phyloP scores from a whole-genome alignment of 129 eudicot species.

The Calendula officinalis region DNA sequence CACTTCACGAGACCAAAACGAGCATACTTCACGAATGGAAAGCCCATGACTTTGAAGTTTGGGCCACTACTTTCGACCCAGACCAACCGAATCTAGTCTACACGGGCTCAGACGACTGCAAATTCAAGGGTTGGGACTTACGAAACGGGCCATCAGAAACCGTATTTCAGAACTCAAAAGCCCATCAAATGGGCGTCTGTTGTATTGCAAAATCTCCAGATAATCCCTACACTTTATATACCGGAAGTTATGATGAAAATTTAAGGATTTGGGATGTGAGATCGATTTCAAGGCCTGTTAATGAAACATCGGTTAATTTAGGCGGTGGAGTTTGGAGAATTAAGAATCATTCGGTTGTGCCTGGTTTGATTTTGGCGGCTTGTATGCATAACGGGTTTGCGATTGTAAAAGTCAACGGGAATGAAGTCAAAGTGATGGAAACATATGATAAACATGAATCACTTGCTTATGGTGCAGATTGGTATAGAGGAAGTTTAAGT shows the following conservation, averaged over 20 bases:
- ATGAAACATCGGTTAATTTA: slow-evolving; percentile 57
- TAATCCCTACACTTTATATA: slow-evolving; percentile 54
- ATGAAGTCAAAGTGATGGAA: slow-evolving; percentile 43
- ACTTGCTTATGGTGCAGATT: slow-evolving; percentile 95
- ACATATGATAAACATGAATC: slow-evolving; percentile 68
- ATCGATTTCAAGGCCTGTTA: slow-evolving; percentile 64
- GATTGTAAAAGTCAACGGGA: slow-evolving; percentile 49
- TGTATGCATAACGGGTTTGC: slow-evolving; percentile 98
- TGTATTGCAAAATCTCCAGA: slow-evolving; percentile 70
- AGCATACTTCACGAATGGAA: slow-evolving; percentile 57
- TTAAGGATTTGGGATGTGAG: slow-evolving; percentile 85
- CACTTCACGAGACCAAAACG: slow-evolving; percentile 45
- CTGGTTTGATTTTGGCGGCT: slow-evolving; percentile 63
- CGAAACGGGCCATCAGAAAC: slow-evolving; percentile 45
- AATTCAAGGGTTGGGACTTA: slow-evolving; percentile 83
- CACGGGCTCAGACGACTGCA: slow-evolving; percentile 95
- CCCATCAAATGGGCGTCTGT: slow-evolving; percentile 84
- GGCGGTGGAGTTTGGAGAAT: slow-evolving; percentile 98
- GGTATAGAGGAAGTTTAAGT: slow-evolving; percentile 54
- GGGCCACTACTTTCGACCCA: slow-evolving; percentile 77
- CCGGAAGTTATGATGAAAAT: slow-evolving; percentile 80
- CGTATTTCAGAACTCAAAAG: slow-evolving; percentile 68
- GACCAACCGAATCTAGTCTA: slow-evolving; percentile 71
- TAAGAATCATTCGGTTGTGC: slow-evolving; percentile 63
- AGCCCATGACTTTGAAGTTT: slow-evolving; percentile 79